phyloP scores from a whole-genome alignment of 805 yeast genomes.

The Candida lessepsii region DNA sequence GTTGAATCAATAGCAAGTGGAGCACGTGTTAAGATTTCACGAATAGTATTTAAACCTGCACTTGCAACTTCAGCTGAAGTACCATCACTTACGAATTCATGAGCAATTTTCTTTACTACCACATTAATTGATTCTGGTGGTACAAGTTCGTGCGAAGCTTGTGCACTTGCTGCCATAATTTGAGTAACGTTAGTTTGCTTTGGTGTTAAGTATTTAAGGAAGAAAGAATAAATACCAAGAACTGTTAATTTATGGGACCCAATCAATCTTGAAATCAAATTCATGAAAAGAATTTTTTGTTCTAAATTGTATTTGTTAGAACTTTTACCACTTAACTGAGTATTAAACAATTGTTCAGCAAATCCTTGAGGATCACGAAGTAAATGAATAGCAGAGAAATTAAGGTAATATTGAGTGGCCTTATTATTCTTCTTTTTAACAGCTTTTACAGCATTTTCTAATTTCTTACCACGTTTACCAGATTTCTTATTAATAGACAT shows the following conservation, averaged over 20 bases:
- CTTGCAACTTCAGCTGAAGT: slow-evolving; percentile 97
- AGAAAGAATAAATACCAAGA: slow-evolving; percentile 83
- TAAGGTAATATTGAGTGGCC: slow-evolving; percentile 66
- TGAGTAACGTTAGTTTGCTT: slow-evolving; percentile 93
- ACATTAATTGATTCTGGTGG: slow-evolving; percentile 89
- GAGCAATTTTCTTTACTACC: slow-evolving; percentile 88
- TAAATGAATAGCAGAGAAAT: slow-evolving; percentile 92
- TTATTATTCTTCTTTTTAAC: slow-evolving; percentile 64
- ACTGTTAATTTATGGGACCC: slow-evolving; percentile 95
- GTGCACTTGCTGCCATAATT: slow-evolving; percentile 95
- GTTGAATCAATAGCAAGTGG: slow-evolving; percentile 92
- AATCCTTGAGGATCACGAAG: slow-evolving; percentile 97
- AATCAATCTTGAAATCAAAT: slow-evolving; percentile 79
- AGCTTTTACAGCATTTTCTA: slow-evolving; percentile 70
- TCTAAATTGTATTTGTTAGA: slow-evolving; percentile 75
- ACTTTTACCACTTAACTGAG: slow-evolving; percentile 68
- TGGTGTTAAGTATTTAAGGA: slow-evolving; percentile 88
- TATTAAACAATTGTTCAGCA: slow-evolving; percentile 78
- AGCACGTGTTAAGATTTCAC: slow-evolving; percentile 90
- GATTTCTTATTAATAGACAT: slow-evolving; percentile 81
- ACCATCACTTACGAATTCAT: slow-evolving; percentile 97
- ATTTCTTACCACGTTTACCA: slow-evolving; percentile 73
- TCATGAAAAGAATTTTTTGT: slow-evolving; percentile 86
- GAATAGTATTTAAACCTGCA: slow-evolving; percentile 93
- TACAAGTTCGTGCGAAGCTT: slow-evolving; percentile 92